Evolutionary conservation across 352 stramenopile species (phyloP).

Genomic region (Phytophthora pisi): DNA sequence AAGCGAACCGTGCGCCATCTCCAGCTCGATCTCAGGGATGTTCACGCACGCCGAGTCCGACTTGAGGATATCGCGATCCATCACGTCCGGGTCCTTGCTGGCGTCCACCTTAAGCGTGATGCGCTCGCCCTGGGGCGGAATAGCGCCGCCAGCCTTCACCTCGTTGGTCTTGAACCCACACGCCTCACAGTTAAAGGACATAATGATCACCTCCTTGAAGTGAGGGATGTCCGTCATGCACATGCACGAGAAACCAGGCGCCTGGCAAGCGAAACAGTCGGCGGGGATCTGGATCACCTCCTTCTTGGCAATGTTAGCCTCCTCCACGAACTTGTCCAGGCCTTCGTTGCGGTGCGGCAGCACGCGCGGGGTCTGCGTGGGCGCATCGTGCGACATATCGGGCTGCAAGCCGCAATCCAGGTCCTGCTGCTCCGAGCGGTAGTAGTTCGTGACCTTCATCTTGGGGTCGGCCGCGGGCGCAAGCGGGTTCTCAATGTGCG

Average conservation of each 20-base stretch:
- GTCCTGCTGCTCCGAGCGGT: constrained; percentile 77
- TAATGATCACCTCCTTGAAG: constrained; percentile 95
- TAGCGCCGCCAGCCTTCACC: constrained; percentile 92
- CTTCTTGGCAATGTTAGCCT: constrained; percentile 69
- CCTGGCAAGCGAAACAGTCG: constrained; percentile 82
- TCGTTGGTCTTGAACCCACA: constrained; percentile 94
- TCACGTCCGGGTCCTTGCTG: constrained; percentile 58
- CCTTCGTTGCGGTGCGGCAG: constrained; percentile 73
- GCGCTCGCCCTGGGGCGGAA: constrained; percentile 80
- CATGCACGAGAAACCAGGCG: constrained; percentile 80
- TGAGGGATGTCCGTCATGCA: constrained; percentile 94
- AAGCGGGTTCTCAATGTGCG: constrained; percentile 90
- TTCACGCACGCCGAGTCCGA: constrained; percentile 81
- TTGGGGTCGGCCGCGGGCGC: constrained; percentile 82
- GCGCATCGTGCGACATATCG: constrained; percentile 58
- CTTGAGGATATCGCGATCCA: constrained; percentile 94
- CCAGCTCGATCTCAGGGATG: constrained; percentile 93
- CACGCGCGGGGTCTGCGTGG: constrained; percentile 49
- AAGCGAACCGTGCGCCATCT: constrained; percentile 89
- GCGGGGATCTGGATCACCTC: constrained; percentile 87
- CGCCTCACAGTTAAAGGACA: constrained; percentile 90
- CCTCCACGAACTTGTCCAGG: constrained; percentile 65
- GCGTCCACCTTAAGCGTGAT: constrained; percentile 70
- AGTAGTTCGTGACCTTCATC: constrained; percentile 74
- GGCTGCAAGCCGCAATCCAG: constrained; percentile 75